phyloP scores from a whole-genome alignment of 2,329 filamentous ascomycete species.

The Fusarium chlamydosporum region DNA sequence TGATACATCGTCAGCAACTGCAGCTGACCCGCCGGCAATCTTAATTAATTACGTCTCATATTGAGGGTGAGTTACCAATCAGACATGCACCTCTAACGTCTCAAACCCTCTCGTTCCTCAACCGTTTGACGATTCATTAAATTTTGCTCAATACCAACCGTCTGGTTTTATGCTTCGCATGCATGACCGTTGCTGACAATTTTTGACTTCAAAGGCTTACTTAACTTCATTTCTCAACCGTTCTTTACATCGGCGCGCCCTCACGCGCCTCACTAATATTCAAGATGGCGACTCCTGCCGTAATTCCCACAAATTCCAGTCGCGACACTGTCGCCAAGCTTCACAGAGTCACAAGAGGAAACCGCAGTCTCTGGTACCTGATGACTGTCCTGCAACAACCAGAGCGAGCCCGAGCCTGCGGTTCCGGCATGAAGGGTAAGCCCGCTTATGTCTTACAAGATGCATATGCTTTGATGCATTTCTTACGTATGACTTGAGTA shows the following conservation, averaged over 20 bases:
- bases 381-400: constrained; percentile 94
- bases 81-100: constrained; percentile 22
- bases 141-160: constrained; percentile 13
- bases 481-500: constrained; percentile 4
- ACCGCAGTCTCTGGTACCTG: constrained; percentile 83
- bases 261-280: constrained; percentile 27
- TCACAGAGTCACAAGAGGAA: constrained; percentile 73
- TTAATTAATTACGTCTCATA: constrained; percentile 35
- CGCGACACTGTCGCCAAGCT: constrained; percentile 63
- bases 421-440: constrained; percentile 94
- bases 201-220: constrained; percentile 27
- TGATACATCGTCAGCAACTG: constrained; percentile 9
- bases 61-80: constrained; percentile 42
- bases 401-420: constrained; percentile 92
- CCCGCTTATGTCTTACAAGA: constrained; percentile 12
- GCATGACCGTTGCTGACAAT: constrained; percentile 34
- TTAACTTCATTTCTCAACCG: constrained; percentile 25
- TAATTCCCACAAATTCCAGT: constrained; percentile 49
- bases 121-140: constrained; percentile 17
- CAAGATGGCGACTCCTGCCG: constrained; percentile 55
- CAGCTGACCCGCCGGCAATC: constrained; percentile 20
- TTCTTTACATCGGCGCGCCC: constrained; percentile 27
- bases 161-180: constrained; percentile 25
- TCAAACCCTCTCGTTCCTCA: constrained; percentile 11
- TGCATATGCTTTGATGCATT: background rate